Evolutionary conservation across 768 basidiomycete species (phyloP).

Genomic region (Tricholoma flavovirens): DNA sequence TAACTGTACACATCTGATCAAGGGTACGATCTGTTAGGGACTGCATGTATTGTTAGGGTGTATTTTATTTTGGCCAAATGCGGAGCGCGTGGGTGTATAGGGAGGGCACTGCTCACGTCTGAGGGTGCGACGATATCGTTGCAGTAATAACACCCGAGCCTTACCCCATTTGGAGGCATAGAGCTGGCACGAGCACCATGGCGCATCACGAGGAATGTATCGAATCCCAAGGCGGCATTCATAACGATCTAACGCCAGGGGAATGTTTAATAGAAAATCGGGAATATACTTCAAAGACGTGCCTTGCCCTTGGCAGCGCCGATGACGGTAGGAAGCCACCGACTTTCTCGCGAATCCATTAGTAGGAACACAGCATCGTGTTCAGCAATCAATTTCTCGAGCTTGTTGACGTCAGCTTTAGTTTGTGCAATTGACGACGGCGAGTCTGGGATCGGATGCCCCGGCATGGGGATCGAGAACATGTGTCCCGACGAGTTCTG

Average conservation of each 20-base stretch:
- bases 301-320: constrained; percentile 84
- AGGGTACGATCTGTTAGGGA: constrained; percentile 78
- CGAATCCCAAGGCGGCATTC: constrained; percentile 94
- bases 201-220: constrained; percentile 94
- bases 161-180: constrained; percentile 22
- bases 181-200: constrained; percentile 65
- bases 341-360: constrained; percentile 97
- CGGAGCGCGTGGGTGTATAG: neutral
- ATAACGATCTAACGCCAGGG: constrained; percentile 62
- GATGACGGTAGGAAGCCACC: constrained; percentile 93
- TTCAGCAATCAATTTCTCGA: constrained; percentile 73
- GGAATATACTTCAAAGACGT: neutral
- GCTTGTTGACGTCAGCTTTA: constrained; percentile 58
- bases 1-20: constrained; percentile 99
- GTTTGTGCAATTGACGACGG: constrained; percentile 48
- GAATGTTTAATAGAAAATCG: neutral
- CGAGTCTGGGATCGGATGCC: constrained; percentile 70
- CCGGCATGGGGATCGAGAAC: constrained; percentile 93
- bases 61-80: no score
- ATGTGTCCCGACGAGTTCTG: constrained; percentile 79
- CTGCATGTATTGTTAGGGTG: neutral
- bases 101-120: constrained; percentile 50
- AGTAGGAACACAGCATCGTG: constrained; percentile 92
- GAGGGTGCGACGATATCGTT: constrained; percentile 96
- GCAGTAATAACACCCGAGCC: constrained; percentile 94